Evolutionary conservation across 2,329 filamentous ascomycete species (phyloP).

Genomic region (Hansfordia pulvinata): DNA sequence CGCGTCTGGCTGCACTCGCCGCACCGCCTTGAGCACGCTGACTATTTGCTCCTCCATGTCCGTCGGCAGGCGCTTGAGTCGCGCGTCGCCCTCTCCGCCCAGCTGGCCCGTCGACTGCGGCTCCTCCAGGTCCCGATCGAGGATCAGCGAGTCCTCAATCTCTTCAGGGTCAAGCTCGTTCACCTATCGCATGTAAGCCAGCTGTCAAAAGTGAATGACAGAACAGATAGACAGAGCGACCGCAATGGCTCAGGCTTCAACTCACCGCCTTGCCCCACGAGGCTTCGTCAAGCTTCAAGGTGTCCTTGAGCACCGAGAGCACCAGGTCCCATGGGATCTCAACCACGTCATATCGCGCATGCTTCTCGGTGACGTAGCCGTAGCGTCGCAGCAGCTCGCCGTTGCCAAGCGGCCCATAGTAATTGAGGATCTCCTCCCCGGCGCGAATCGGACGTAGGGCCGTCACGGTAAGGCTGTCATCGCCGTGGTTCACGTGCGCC

Average conservation of each 20-base stretch:
- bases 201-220: not conserved
- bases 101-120: conserved; percentile 34
- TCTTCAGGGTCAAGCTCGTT: conserved; percentile 46
- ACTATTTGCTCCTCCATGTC: conserved; percentile 39
- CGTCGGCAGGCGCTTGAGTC: conserved; percentile 28
- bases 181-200: conserved; percentile 18
- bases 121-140: conserved; percentile 41
- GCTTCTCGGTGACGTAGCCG: conserved; percentile 72
- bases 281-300: conserved; percentile 21
- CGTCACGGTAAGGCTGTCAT: conserved; percentile 52
- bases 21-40: conserved; percentile 31
- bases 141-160: conserved; percentile 62
- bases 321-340: conserved; percentile 57
- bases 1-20: conserved; percentile 26
- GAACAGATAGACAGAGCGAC: too few species aligned
- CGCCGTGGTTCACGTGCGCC: conserved; percentile 40
- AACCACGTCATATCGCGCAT: conserved; percentile 68
- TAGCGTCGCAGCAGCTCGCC: conserved; percentile 75
- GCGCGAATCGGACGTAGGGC: conserved; percentile 53
- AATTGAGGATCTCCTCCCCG: conserved; percentile 73
- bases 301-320: conserved; percentile 24
- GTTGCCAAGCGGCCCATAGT: conserved; percentile 75
- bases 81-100: conserved; percentile 18
- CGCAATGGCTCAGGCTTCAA: too few species aligned
- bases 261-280: conserved; percentile 29